Evolutionary conservation across 768 basidiomycete genomes (phyloP).

Genomic region (Tylopilus vinaceipallidus): DNA sequence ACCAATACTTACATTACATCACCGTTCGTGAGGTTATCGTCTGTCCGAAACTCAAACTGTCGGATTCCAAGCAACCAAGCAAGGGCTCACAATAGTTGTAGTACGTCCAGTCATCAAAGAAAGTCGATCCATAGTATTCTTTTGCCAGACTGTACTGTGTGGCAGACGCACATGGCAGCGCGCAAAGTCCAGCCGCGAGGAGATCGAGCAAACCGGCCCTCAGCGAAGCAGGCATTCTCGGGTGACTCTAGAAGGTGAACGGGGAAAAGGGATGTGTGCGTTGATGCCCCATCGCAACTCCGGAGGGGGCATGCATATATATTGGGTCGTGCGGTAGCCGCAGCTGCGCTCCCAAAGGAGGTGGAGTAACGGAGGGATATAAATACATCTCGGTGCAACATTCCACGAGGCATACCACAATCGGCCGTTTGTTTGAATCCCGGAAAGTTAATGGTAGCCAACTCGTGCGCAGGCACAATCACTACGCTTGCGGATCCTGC

Average conservation of each 20-base stretch:
- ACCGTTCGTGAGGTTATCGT: slow-evolving; percentile 70
- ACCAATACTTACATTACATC: slow-evolving; percentile 45
- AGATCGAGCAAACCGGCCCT: slow-evolving; percentile 1
- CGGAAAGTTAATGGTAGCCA: not conserved
- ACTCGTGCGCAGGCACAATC: not conserved
- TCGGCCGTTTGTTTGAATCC: slow-evolving; percentile 1
- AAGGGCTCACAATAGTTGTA: slow-evolving; percentile 50
- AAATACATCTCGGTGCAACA: not conserved
- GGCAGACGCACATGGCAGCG: slow-evolving; percentile 17
- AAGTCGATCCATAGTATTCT: slow-evolving; percentile 56
- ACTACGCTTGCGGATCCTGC: not conserved
- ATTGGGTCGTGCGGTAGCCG: not conserved
- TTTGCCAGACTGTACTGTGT: slow-evolving; percentile 51
- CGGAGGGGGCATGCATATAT: slow-evolving; percentile 7
- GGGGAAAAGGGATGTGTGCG: not conserved
- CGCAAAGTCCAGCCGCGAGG: slow-evolving; percentile 7
- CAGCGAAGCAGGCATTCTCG: slow-evolving; percentile 8
- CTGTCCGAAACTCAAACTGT: slow-evolving; percentile 36
- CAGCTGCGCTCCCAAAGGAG: not conserved
- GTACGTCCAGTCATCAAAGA: slow-evolving; percentile 70
- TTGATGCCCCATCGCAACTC: not conserved
- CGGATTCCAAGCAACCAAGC: not conserved
- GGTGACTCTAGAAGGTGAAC: not conserved
- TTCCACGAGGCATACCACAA: not conserved
- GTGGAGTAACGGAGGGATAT: not conserved